phyloP scores from a whole-genome alignment of 2,329 filamentous ascomycete genomes.

The Hyphodiscus sp. region DNA sequence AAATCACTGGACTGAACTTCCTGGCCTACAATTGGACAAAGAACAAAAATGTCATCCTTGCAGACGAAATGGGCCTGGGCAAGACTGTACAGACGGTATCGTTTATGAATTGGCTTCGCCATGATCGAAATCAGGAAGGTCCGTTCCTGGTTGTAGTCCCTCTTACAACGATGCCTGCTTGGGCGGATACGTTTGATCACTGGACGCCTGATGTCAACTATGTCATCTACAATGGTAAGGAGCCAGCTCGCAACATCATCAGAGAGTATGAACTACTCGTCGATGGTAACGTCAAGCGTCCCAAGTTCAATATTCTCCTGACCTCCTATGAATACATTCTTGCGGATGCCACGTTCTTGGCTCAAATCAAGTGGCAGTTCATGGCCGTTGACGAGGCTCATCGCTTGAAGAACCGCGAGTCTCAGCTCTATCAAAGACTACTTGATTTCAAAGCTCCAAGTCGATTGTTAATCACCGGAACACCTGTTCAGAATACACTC shows the following conservation, averaged over 20 bases:
- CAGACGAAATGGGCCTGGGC: constrained; percentile 96
- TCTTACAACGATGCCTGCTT: constrained; percentile 92
- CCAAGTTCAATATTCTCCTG: constrained; percentile 95
- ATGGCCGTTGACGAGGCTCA: constrained; percentile 96
- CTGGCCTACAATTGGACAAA: constrained; percentile 93
- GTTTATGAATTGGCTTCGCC: constrained; percentile 94
- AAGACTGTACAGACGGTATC: constrained; percentile 98
- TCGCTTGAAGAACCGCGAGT: constrained; percentile 91
- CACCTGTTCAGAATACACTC: constrained; percentile 94
- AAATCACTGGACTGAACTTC: constrained; percentile 91
- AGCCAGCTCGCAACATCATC: constrained; percentile 79
- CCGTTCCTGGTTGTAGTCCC: constrained; percentile 97
- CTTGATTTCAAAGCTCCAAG: constrained; percentile 82
- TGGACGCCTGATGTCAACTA: constrained; percentile 98
- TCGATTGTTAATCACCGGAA: constrained; percentile 90
- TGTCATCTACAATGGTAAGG: constrained; percentile 90
- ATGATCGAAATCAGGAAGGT: constrained; percentile 82
- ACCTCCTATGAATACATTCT: constrained; percentile 98
- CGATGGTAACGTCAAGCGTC: constrained; percentile 78
- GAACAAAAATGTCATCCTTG: constrained; percentile 91
- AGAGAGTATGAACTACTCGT: constrained; percentile 83
- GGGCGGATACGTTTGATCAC: constrained; percentile 95
- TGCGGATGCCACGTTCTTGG: constrained; percentile 75
- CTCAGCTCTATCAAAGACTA: constrained; percentile 82
- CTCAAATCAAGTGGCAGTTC: constrained; percentile 94